Conservation (phyloP, 148 eudicot species). For the Rhododendron molle region DNA sequence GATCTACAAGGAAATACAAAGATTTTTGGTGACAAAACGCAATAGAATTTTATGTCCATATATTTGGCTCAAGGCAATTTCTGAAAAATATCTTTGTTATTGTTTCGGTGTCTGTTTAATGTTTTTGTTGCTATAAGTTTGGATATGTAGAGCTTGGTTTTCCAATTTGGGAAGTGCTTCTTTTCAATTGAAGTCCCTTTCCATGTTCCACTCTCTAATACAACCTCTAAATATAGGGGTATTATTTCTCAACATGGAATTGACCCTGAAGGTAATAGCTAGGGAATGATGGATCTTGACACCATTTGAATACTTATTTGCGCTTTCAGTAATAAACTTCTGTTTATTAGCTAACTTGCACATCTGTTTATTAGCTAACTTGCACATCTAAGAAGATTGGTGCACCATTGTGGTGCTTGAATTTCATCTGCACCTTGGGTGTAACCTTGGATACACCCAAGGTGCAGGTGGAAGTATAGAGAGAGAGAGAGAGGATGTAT, state of each 20-base stretch:
- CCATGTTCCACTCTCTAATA: no score
- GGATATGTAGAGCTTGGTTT: not conserved
- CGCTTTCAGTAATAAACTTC: not conserved
- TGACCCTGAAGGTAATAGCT: not conserved
- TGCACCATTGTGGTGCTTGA: not conserved
- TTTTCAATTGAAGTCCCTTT: no score
- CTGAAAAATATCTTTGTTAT: not conserved
- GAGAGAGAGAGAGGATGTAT: not conserved
- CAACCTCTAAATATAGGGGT: not conserved
- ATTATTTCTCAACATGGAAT: not conserved
- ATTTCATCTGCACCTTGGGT: not conserved
- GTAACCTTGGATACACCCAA: not conserved
- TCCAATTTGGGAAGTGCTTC: not conserved
- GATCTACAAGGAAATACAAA: conserved; percentile 38
- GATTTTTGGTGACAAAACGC: not conserved
- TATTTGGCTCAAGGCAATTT: not conserved
- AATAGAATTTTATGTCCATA: not conserved
- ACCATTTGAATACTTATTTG: not conserved
- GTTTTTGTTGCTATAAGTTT: not conserved
- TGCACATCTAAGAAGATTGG: not conserved
- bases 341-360: not conserved
- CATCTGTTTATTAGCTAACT: not conserved
- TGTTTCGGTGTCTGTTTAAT: not conserved
- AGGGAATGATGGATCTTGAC: not conserved
- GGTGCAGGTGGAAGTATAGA: not conserved